Evolutionary conservation across 345 rosid species (phyloP).

Genomic region (Hibiscus syriacus): DNA sequence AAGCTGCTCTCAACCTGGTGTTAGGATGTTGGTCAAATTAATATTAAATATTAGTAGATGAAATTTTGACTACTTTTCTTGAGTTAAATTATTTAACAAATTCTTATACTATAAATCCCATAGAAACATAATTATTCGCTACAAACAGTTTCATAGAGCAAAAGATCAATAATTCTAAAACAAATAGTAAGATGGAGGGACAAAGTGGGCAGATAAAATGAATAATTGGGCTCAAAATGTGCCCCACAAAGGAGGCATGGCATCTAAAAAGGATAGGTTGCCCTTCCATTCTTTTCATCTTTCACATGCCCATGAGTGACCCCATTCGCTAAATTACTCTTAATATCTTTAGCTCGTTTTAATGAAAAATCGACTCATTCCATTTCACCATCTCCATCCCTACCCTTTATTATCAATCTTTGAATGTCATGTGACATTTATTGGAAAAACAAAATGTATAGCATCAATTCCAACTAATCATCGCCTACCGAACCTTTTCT

Average conservation of each 20-base stretch:
- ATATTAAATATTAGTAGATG: too few relatives aligned
- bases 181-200: not conserved
- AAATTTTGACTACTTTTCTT: too few relatives aligned
- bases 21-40: too few relatives aligned
- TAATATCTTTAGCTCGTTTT: not conserved
- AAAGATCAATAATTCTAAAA: too few relatives aligned
- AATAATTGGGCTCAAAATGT: not conserved
- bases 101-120: too few relatives aligned
- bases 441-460: not conserved
- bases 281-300: not conserved
- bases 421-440: not conserved
- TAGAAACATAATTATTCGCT: too few relatives aligned
- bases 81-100: too few relatives aligned
- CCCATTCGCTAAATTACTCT: not conserved
- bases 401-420: not conserved
- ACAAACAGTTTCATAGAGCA: too few relatives aligned
- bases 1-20: too few relatives aligned
- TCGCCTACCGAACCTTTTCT: not conserved
- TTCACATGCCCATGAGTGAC: not conserved
- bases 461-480: not conserved
- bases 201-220: not conserved
- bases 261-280: too few relatives aligned
- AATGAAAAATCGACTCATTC: not conserved
- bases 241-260: not conserved
- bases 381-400: not conserved